phyloP scores from a whole-genome alignment of 73 alveolate genomes.

The Uronychia binucleata region DNA sequence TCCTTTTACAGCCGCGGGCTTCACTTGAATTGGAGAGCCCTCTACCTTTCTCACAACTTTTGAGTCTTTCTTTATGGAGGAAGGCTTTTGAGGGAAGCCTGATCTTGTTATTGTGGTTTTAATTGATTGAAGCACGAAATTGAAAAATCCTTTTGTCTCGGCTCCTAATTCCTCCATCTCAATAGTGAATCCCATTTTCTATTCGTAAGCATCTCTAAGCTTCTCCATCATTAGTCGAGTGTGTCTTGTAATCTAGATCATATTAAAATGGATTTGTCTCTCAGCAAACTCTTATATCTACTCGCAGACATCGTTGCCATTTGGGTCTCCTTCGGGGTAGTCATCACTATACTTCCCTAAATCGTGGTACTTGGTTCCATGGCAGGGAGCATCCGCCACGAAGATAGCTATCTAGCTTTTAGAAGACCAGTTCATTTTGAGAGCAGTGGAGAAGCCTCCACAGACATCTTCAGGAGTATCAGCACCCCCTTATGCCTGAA shows the following conservation, averaged over 20 bases:
- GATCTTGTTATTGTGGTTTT: background rate
- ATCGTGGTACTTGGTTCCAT: background rate
- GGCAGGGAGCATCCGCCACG: background rate
- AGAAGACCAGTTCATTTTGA: background rate
- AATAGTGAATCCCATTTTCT: too few relatives aligned
- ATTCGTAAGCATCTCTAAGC: background rate
- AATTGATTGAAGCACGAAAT: background rate
- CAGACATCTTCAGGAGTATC: background rate
- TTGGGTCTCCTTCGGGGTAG: background rate
- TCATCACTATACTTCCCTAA: too few relatives aligned
- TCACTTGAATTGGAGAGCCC: too few relatives aligned
- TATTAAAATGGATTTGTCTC: background rate
- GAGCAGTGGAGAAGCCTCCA: background rate
- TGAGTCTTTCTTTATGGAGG: background rate
- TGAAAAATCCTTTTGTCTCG: background rate
- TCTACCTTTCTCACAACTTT: background rate
- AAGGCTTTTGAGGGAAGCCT: background rate
- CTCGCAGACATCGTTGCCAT: background rate
- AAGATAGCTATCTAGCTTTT: background rate
- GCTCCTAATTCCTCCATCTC: background rate
- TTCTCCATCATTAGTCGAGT: background rate
- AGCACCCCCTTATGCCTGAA: slow-evolving; percentile 10
- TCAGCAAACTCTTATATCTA: background rate
- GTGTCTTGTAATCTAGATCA: background rate
- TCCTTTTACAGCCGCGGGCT: background rate